A percentile compares a stretch with the other conserved stretches of the same genome.
These are phyloP conservation scores for Alternaria gaisen DNA, from an alignment of 2,329 filamentous ascomycete genomes.

Conservation along the genomic window DNA sequence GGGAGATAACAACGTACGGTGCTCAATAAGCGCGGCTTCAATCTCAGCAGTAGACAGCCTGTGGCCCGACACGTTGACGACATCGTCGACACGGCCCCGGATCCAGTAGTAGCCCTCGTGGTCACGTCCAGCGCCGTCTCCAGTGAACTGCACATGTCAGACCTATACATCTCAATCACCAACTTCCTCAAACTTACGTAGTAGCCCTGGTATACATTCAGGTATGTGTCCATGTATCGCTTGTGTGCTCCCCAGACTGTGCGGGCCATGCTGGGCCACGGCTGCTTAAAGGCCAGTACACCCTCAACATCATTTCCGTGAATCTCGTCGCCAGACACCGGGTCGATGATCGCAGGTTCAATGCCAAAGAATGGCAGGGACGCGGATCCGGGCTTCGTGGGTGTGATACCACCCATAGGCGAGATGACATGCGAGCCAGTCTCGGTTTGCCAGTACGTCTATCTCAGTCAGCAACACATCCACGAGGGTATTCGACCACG, in stretches of 20 bases:
- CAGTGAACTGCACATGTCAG: constrained; percentile 72
- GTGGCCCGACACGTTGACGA: constrained; percentile 97
- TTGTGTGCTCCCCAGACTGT: constrained; percentile 98
- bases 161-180: not conserved
- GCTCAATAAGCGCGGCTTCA: constrained; percentile 94
- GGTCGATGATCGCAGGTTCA: constrained; percentile 96
- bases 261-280: constrained; percentile 98
- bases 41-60: constrained; percentile 97
- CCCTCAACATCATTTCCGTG: constrained; percentile 96
- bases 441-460: constrained; percentile 99
- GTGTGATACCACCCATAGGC: constrained; percentile 89
- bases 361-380: constrained; percentile 98
- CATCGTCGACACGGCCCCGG: constrained; percentile 95
- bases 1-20: constrained; percentile 60
- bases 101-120: constrained; percentile 99
- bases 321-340: constrained; percentile 91
- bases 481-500: not conserved
- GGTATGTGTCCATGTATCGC: constrained; percentile 98
- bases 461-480: constrained; percentile 32
- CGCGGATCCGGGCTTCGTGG: constrained; percentile 95
- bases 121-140: constrained; percentile 93
- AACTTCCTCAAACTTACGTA: constrained; percentile 71
- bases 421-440: constrained; percentile 97
- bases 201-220: constrained; percentile 97
- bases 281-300: constrained; percentile 94